Evolutionary conservation across 164 flowering plant genomes (phyloP).

Genomic region (Paratinospora sagittata): DNA sequence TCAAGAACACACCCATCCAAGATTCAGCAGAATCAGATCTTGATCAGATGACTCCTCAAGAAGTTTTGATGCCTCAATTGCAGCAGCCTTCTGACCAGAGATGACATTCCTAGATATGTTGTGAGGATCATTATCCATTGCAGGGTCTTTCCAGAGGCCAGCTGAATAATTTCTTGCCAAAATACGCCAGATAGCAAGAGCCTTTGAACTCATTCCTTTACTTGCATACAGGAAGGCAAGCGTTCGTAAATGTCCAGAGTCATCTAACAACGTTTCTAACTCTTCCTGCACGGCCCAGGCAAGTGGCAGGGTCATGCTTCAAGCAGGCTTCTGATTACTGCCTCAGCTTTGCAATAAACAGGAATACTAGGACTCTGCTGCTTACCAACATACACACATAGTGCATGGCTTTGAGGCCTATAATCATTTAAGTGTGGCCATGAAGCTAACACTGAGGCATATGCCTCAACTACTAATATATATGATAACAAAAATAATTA

Average conservation of each 20-base stretch:
- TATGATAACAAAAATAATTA: slow-evolving; percentile 1
- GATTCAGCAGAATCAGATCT: slow-evolving; percentile 78
- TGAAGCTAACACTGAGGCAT: slow-evolving; percentile 2
- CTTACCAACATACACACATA: slow-evolving; percentile 38
- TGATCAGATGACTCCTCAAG: slow-evolving; percentile 84
- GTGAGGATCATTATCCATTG: slow-evolving; percentile 19
- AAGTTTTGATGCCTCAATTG: slow-evolving; percentile 79
- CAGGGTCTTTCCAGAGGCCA: slow-evolving; percentile 53
- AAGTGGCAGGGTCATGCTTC: slow-evolving; percentile 70
- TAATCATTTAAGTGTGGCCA: slow-evolving; percentile 18
- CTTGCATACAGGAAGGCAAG: slow-evolving; percentile 92
- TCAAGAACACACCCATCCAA: slow-evolving; percentile 74
- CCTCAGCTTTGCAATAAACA: slow-evolving; percentile 43
- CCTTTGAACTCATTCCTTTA: slow-evolving; percentile 78
- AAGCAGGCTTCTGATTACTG: slow-evolving; percentile 50
- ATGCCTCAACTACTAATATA: not conserved
- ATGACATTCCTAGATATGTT: slow-evolving; percentile 21
- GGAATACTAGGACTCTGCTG: slow-evolving; percentile 45
- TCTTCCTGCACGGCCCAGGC: slow-evolving; percentile 96
- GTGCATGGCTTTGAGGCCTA: slow-evolving; percentile 40
- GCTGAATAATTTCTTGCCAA: slow-evolving; percentile 61
- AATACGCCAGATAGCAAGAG: slow-evolving; percentile 76
- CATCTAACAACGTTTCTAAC: slow-evolving; percentile 79
- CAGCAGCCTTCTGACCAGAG: slow-evolving; percentile 61
- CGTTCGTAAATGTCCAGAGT: slow-evolving; percentile 85